Evolutionary conservation across 2,329 filamentous ascomycete species (phyloP).

Genomic region (Emmonsia crescens): DNA sequence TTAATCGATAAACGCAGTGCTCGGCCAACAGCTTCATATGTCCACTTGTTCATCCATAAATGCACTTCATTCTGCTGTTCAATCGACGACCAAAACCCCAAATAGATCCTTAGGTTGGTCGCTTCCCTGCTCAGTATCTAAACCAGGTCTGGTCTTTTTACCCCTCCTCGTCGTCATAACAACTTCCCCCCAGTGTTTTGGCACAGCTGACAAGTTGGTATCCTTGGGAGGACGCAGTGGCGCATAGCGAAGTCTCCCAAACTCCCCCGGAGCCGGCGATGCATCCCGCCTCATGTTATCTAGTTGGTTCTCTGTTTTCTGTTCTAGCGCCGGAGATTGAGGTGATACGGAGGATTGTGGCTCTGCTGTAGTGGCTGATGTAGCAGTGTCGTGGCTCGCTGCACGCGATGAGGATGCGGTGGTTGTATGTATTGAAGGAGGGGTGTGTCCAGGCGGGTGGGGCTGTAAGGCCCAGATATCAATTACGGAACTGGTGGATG

Average conservation of each 20-base stretch:
- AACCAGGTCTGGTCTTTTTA: slow-evolving; percentile 20
- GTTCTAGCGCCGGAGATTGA: slow-evolving; percentile 4
- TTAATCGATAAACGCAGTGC: background rate
- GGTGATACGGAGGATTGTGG: slow-evolving; percentile 6
- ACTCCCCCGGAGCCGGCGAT: slow-evolving; percentile 11
- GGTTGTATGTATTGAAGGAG: slow-evolving; percentile 24
- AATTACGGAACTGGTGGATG: slow-evolving; percentile 28
- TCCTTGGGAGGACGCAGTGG: slow-evolving; percentile 7
- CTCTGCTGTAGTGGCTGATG: slow-evolving; percentile 12
- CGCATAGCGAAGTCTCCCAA: slow-evolving; percentile 12
- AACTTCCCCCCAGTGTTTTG: slow-evolving; percentile 36
- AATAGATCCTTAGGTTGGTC: slow-evolving; percentile 25
- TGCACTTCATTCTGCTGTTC: background rate
- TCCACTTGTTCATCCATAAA: background rate
- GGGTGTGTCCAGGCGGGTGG: slow-evolving; percentile 30
- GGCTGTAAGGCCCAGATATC: slow-evolving; percentile 37
- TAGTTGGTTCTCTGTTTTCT: slow-evolving; percentile 10
- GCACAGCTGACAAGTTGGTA: slow-evolving; percentile 17
- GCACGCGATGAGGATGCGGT: slow-evolving; percentile 18
- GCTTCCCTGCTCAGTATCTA: slow-evolving; percentile 15
- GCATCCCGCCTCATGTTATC: slow-evolving; percentile 1
- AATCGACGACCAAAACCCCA: slow-evolving; percentile 29
- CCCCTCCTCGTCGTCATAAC: slow-evolving; percentile 30
- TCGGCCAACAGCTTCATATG: background rate
- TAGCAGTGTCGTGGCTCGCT: slow-evolving; percentile 9